Percentiles rank a stretch among this genome's conserved stretches.
Evolutionary conservation across 2,329 filamentous ascomycete genomes (phyloP).

Genomic region (Stenocarpella maydis): DNA sequence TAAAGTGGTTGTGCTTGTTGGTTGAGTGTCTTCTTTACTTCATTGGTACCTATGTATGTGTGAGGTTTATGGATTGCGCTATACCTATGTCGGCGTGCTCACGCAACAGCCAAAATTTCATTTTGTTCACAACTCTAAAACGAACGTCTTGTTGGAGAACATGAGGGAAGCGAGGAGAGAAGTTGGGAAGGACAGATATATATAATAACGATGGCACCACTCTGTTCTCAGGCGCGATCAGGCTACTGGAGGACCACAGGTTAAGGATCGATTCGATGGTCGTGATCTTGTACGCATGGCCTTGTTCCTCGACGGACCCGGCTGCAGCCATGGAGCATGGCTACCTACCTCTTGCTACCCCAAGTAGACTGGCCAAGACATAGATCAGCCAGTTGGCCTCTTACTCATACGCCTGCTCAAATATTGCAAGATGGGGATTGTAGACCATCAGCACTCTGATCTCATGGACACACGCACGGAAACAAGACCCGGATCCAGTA

Average conservation of each 20-base stretch:
- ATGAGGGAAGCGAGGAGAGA: not conserved
- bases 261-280: not conserved
- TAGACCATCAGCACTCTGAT: too few relatives aligned
- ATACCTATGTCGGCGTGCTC: constrained; percentile 30
- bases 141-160: too few relatives aligned
- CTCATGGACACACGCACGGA: not conserved
- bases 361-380: too few relatives aligned
- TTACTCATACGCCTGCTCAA: not conserved
- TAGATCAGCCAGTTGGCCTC: too few relatives aligned
- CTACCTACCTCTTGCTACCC: not conserved
- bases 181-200: not conserved
- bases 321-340: not conserved
- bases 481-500: not conserved
- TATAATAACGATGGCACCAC: not conserved
- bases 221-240: not conserved
- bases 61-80: constrained; percentile 15
- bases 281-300: too few relatives aligned
- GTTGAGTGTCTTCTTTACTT: not conserved
- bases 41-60: constrained; percentile 9
- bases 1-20: constrained; percentile 3
- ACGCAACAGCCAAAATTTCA: constrained; percentile 15
- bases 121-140: constrained; percentile 1
- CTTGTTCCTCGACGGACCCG: not conserved
- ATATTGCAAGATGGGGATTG: not conserved
- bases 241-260: not conserved